phyloP scores from a whole-genome alignment of 257 asterid genomes.

The Paraleonurus japonicus region DNA sequence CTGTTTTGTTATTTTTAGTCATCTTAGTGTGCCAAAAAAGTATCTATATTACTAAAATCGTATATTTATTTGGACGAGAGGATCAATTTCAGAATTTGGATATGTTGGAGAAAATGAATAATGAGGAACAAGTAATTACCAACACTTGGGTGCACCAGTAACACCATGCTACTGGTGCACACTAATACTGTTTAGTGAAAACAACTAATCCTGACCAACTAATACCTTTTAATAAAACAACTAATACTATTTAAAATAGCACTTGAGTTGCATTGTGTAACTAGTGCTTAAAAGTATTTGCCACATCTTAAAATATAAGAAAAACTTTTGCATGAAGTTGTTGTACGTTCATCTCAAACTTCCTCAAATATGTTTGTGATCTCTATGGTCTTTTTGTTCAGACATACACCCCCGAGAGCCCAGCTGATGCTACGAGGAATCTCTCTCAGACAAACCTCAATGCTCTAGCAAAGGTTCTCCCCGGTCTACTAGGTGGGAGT shows the following conservation, averaged over 20 bases:
- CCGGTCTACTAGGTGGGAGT: slow-evolving; percentile 87
- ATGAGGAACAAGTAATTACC: not conserved
- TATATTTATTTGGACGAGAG: not conserved
- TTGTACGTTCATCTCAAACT: not conserved
- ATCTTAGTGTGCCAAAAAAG: not conserved
- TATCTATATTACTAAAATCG: not conserved
- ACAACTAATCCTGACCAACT: not conserved
- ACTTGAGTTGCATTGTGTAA: too few relatives aligned
- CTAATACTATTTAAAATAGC: not conserved
- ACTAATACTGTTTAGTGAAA: not conserved
- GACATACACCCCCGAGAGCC: slow-evolving; percentile 72
- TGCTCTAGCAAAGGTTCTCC: slow-evolving; percentile 75
- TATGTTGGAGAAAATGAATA: not conserved
- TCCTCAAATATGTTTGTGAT: slow-evolving; percentile 16
- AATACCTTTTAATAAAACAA: not conserved
- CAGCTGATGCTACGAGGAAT: slow-evolving; percentile 72
- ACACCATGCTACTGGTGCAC: too few relatives aligned
- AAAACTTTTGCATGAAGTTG: not conserved
- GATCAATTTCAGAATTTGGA: not conserved
- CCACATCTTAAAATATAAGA: not conserved
- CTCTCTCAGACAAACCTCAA: slow-evolving; percentile 64
- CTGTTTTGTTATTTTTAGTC: slow-evolving; percentile 2
- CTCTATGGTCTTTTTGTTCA: slow-evolving; percentile 26
- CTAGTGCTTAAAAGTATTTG: too few relatives aligned
- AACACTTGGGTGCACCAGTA: not conserved